A percentile compares a stretch with the other conserved stretches of the same genome.
Conservation (phyloP, 352 stramenopile genomes). For the Hyaloperonospora arabidopsidis region DNA sequence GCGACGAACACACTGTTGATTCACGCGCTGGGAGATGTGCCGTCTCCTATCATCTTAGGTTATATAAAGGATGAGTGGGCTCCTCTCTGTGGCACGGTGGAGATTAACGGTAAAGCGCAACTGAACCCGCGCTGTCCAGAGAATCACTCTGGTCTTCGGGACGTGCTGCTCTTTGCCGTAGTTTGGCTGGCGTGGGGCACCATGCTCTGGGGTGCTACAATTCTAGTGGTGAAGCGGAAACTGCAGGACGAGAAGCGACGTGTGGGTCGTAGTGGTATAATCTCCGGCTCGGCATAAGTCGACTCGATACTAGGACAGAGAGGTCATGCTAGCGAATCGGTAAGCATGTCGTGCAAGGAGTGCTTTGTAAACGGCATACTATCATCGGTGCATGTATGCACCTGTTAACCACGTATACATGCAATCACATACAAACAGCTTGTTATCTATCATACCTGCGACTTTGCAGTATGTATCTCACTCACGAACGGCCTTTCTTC, state of each 20-base stretch:
- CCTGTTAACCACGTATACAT: no score
- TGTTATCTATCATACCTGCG: background rate
- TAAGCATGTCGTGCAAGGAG: slow-evolving; percentile 1
- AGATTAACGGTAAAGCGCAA: slow-evolving; percentile 45
- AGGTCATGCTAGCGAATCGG: slow-evolving; percentile 1
- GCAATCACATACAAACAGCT: slow-evolving; percentile 10
- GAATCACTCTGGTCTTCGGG: slow-evolving; percentile 49
- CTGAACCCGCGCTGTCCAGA: slow-evolving; percentile 61
- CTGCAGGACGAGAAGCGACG: slow-evolving; percentile 20
- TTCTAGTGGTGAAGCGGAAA: slow-evolving; percentile 32
- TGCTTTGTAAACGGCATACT: no score
- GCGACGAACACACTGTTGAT: slow-evolving; percentile 88
- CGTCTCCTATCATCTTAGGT: slow-evolving; percentile 89
- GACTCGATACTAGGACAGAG: slow-evolving; percentile 5
- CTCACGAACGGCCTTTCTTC: slow-evolving; percentile 7
- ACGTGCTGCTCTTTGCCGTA: slow-evolving; percentile 68
- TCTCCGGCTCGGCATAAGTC: slow-evolving; percentile 16
- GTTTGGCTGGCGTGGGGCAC: slow-evolving; percentile 71
- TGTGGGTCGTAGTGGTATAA: slow-evolving; percentile 15
- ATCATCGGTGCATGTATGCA: no score
- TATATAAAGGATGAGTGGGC: slow-evolving; percentile 89
- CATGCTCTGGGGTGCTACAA: slow-evolving; percentile 49
- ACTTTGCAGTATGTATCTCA: slow-evolving; percentile 2
- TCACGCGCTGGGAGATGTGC: slow-evolving; percentile 91
- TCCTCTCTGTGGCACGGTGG: slow-evolving; percentile 77